phyloP scores from a whole-genome alignment of 495 filamentous ascomycete genomes.

The Podospora tetraspora region DNA sequence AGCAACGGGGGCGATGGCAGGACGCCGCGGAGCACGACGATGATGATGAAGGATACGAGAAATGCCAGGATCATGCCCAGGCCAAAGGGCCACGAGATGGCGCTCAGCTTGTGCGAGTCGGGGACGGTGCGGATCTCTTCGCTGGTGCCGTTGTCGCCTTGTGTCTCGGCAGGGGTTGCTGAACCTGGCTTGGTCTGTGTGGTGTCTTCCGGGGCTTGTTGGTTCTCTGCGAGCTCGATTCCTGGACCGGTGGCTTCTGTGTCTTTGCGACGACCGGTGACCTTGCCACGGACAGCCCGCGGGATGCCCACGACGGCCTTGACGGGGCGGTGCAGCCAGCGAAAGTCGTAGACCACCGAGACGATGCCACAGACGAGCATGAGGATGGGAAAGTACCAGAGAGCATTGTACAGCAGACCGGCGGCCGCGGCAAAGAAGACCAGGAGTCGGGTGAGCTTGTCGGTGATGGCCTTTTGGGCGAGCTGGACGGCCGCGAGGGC shows the following conservation, averaged over 20 bases:
- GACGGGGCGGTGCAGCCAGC: slow-evolving; percentile 39
- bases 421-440: slow-evolving; percentile 65
- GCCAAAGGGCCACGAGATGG: slow-evolving; percentile 44
- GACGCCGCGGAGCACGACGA: slow-evolving; percentile 54
- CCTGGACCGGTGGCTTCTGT: background rate
- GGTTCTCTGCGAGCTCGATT: slow-evolving; percentile 3
- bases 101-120: slow-evolving; percentile 27
- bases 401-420: slow-evolving; percentile 67
- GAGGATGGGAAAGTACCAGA: slow-evolving; percentile 80
- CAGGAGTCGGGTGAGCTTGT: slow-evolving; percentile 61
- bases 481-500: slow-evolving; percentile 73
- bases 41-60: slow-evolving; percentile 52
- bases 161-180: background rate
- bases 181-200: background rate
- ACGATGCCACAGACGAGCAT: slow-evolving; percentile 54
- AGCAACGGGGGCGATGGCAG: slow-evolving; percentile 42
- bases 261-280: background rate
- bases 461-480: slow-evolving; percentile 68
- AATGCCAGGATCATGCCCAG: slow-evolving; percentile 47
- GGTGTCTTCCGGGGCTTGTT: background rate
- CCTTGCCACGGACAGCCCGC: background rate
- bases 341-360: slow-evolving; percentile 58
- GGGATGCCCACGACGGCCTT: background rate
- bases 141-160: background rate
- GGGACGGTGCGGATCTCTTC: slow-evolving; percentile 37